Base-by-base conservation (phyloP, 768 basidiomycete genomes). In the Mrakia gelida region DNA sequence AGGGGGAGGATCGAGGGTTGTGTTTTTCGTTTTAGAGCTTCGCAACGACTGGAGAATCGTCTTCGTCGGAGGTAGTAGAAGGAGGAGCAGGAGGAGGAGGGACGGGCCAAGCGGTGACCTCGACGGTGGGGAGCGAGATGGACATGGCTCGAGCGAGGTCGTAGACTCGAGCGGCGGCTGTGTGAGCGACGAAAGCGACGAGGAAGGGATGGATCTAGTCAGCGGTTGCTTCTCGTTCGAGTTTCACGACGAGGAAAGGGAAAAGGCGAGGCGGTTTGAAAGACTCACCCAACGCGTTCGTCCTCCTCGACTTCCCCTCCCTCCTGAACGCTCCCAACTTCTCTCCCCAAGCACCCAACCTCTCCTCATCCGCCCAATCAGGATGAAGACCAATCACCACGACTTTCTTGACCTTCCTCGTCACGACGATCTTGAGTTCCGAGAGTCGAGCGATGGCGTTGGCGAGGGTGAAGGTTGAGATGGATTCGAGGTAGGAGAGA, bases 381-480 rank as follows among this genome's bases (percentile, higher is more conserved):
- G 80, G 81, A 30, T 81, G 77, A 0, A 82, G 79, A 34, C 78
- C 81, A 68, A 82, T 78, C n/a, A 82, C 76, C 21, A 78, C 77
- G 2, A 75, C 32, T 43, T 82, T 82, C 61, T 75, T 72, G 30
- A 59, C 54, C 28, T 75, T 75, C n/a, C 49, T 15, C 11, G 76
- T 65, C 4, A 81, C 75, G 73, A 81, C 71, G 68, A 82, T 61
- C 52, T 79, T 79, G 16, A 81, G 75, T 41, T 81, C 80, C 54
- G 78, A 68, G 59, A 80, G 68, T 8, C 81, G 80, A 26, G 79
- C 71, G 71, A 81, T 76, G 6, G 81, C 81, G 73, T 82, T 82
- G 38, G 76, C 41, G 13, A 82, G 73, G 0, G 81, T 81, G 3
- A 81, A 81, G 68, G 80, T 80, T 49, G 81, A 81, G 43, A 81